Percentiles rank a stretch among this genome's conserved stretches.
Conservation (phyloP, 2,329 filamentous ascomycete genomes). For the Penicillium sp. region DNA sequence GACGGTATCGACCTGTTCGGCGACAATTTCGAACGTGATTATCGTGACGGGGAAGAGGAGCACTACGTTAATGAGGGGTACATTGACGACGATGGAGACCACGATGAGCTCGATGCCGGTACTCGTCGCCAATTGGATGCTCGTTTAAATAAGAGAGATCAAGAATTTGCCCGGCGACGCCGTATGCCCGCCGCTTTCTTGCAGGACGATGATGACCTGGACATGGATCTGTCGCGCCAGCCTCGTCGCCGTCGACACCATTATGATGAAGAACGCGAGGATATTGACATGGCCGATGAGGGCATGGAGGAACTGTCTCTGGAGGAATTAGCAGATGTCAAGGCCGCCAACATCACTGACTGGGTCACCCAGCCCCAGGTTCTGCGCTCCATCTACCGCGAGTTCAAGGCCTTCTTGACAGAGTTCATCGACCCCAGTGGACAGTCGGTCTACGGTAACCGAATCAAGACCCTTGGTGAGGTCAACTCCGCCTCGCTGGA, state of each 20-base stretch:
- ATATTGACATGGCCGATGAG: slow-evolving; percentile 84
- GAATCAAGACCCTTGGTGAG: slow-evolving; percentile 93
- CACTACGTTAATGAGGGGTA: slow-evolving; percentile 61
- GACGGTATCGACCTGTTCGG: slow-evolving; percentile 72
- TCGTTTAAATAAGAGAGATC: slow-evolving; percentile 65
- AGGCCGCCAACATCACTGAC: slow-evolving; percentile 88
- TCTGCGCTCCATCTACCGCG: slow-evolving; percentile 88
- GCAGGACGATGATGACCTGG: slow-evolving; percentile 77
- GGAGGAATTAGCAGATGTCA: slow-evolving; percentile 89
- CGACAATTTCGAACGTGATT: slow-evolving; percentile 69
- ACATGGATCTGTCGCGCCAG: slow-evolving; percentile 83
- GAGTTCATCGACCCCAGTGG: slow-evolving; percentile 91
- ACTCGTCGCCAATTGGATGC: slow-evolving; percentile 65
- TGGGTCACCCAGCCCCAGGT: slow-evolving; percentile 93
- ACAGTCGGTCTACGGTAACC: slow-evolving; percentile 90
- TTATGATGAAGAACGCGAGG: slow-evolving; percentile 93
- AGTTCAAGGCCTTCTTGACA: slow-evolving; percentile 97
- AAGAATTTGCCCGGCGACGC: slow-evolving; percentile 62
- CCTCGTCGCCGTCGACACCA: slow-evolving; percentile 82
- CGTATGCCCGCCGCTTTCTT: slow-evolving; percentile 67
- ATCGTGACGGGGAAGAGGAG: slow-evolving; percentile 52
- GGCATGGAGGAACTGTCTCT: slow-evolving; percentile 95
- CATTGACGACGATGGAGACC: slow-evolving; percentile 69
- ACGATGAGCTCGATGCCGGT: slow-evolving; percentile 63
- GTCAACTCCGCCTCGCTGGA: slow-evolving; percentile 95